Evolutionary conservation across 2,329 filamentous ascomycete genomes (phyloP).

Genomic region (Beauveria rudraprayagi): DNA sequence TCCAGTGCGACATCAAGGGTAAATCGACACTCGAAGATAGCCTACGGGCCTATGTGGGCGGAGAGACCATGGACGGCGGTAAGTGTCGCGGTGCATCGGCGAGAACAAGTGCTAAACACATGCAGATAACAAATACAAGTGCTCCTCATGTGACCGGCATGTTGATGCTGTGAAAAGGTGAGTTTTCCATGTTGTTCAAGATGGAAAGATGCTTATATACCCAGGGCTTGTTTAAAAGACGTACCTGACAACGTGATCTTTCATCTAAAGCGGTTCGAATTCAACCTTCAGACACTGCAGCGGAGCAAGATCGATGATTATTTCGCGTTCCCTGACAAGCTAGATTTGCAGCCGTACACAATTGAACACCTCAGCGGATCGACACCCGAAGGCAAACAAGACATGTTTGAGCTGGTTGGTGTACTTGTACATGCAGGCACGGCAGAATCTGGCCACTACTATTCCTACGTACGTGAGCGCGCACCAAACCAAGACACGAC

Average conservation of each 20-base stretch:
- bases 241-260: conserved; percentile 93
- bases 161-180: conserved; percentile 89
- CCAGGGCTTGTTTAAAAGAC: conserved; percentile 79
- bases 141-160: conserved; percentile 77
- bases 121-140: conserved; percentile 93
- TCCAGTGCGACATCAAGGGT: conserved; percentile 94
- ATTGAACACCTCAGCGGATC: conserved; percentile 71
- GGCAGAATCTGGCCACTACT: conserved; percentile 93
- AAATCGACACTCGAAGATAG: conserved; percentile 79
- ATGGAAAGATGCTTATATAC: conserved; percentile 13
- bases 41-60: conserved; percentile 88
- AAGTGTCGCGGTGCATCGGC: conserved; percentile 20
- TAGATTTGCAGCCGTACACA: conserved; percentile 86
- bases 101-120: conserved; percentile 15
- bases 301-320: conserved; percentile 92
- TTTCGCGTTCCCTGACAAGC: conserved; percentile 75
- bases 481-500: conserved; percentile 39
- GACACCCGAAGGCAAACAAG: conserved; percentile 46
- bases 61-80: conserved; percentile 91
- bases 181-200: conserved; percentile 6
- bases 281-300: conserved; percentile 67
- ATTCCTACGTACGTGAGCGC: conserved; percentile 85
- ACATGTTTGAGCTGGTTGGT: conserved; percentile 89
- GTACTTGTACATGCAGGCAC: conserved; percentile 89
- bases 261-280: conserved; percentile 83